Conservation (phyloP, 2,329 filamentous ascomycete species). For the Paraconiothyrium brasiliense region DNA sequence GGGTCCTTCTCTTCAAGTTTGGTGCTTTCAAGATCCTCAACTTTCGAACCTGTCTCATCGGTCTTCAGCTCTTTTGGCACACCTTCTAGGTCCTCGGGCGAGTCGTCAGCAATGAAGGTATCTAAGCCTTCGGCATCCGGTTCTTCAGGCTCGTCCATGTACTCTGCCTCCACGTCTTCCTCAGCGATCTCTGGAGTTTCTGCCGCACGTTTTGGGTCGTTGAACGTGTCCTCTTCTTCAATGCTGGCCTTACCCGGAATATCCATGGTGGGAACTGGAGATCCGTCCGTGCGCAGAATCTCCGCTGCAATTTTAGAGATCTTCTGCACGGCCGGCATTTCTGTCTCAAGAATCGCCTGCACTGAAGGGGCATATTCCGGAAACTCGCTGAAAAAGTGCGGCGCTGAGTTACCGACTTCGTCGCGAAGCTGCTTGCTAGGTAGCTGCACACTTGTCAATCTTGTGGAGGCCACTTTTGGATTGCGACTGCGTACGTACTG, state of each 20-base stretch:
- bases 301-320: background rate
- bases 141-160: too few relatives aligned
- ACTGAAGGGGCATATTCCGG: conserved; percentile 1
- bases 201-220: too few relatives aligned
- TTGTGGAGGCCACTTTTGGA: background rate
- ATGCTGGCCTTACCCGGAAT: background rate
- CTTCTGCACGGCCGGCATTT: background rate
- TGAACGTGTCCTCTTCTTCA: background rate
- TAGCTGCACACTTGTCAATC: background rate
- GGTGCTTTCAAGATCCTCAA: too few relatives aligned
- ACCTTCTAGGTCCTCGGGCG: background rate
- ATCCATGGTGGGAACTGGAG: background rate
- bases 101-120: too few relatives aligned
- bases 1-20: too few relatives aligned
- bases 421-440: conserved; percentile 11
- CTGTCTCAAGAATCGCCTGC: background rate
- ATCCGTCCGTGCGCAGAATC: background rate
- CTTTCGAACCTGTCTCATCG: background rate
- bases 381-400: background rate
- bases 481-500: background rate
- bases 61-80: background rate
- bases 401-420: background rate
- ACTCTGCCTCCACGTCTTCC: too few relatives aligned
- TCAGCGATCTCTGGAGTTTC: too few relatives aligned
- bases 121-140: too few relatives aligned